phyloP scores from a whole-genome alignment of 2,329 filamentous ascomycete genomes.

The Hypoxylon sp. region DNA sequence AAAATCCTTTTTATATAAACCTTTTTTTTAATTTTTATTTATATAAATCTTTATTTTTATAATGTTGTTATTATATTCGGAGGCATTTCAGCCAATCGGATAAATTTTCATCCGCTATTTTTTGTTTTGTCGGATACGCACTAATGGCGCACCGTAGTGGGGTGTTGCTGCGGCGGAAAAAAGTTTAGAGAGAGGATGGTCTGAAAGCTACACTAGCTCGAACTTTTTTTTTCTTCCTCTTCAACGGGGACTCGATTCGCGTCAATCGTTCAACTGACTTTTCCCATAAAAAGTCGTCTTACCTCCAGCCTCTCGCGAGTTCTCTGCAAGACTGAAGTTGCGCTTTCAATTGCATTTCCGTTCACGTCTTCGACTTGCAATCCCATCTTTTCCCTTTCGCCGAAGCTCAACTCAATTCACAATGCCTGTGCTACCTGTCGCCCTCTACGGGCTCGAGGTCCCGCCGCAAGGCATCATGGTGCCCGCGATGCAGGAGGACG shows the following conservation, averaged over 20 bases:
- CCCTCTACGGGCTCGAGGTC: slow-evolving; percentile 93
- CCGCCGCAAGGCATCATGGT: slow-evolving; percentile 87
- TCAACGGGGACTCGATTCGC: slow-evolving; percentile 40
- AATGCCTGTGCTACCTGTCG: slow-evolving; percentile 76
- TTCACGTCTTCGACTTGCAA: slow-evolving; percentile 14
- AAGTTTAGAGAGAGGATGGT: slow-evolving; percentile 37
- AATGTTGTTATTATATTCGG: neutral
- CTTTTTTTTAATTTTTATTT: too few species aligned
- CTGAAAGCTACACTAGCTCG: slow-evolving; percentile 32
- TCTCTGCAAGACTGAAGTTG: slow-evolving; percentile 18
- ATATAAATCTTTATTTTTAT: neutral
- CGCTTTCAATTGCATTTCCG: slow-evolving; percentile 12
- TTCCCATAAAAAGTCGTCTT: slow-evolving; percentile 35
- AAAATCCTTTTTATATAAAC: neutral
- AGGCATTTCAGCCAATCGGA: neutral
- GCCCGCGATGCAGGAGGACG: slow-evolving; percentile 76
- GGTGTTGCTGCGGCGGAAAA: slow-evolving; percentile 47
- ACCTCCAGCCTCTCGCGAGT: slow-evolving; percentile 9
- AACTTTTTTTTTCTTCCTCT: slow-evolving; percentile 38
- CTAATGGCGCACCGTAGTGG: too few species aligned
- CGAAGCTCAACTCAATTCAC: slow-evolving; percentile 39
- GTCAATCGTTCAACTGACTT: slow-evolving; percentile 21
- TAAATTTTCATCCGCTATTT: too few species aligned
- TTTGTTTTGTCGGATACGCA: too few species aligned
- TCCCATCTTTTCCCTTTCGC: slow-evolving; percentile 22